Conservation (phyloP, 2,329 filamentous ascomycete species). For the Scytalidium lignicola region DNA sequence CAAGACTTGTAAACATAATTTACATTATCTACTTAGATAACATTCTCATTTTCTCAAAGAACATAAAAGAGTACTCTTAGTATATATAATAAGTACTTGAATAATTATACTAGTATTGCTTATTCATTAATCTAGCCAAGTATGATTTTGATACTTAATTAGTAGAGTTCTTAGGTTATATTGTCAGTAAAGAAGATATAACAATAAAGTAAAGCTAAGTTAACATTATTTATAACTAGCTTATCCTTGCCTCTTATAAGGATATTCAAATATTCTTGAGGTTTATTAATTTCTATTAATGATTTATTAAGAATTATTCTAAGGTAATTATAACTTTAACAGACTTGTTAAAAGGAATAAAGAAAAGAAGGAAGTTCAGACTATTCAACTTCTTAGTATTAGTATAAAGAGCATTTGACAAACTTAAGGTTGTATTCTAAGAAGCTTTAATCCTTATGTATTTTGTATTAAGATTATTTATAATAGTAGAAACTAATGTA, state of each 20-base stretch:
- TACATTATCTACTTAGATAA: conserved; percentile 23
- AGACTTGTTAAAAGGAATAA: background rate
- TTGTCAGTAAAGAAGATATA: conserved; percentile 9
- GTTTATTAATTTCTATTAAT: conserved; percentile 29
- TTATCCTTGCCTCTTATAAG: conserved; percentile 5
- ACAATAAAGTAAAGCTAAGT: conserved; percentile 14
- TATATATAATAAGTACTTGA: conserved; percentile 8
- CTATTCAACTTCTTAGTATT: background rate
- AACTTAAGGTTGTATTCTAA: background rate
- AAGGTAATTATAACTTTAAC: background rate
- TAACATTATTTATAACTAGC: conserved; percentile 14
- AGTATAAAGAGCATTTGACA: background rate
- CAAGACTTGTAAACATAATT: conserved; percentile 1
- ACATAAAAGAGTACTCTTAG: conserved; percentile 7
- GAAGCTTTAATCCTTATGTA: background rate
- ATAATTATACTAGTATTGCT: background rate
- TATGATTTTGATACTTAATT: conserved; percentile 12
- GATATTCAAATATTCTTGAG: conserved; percentile 24
- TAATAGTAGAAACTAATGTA: background rate
- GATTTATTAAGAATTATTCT: conserved; percentile 26
- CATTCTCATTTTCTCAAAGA: conserved; percentile 26
- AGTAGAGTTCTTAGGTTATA: conserved; percentile 13
- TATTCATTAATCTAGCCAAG: conserved; percentile 8
- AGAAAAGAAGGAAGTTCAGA: background rate
- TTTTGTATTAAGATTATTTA: background rate